phyloP scores from a whole-genome alignment of 1,284 basidiomycete genomes.

The Trametes polyzona region DNA sequence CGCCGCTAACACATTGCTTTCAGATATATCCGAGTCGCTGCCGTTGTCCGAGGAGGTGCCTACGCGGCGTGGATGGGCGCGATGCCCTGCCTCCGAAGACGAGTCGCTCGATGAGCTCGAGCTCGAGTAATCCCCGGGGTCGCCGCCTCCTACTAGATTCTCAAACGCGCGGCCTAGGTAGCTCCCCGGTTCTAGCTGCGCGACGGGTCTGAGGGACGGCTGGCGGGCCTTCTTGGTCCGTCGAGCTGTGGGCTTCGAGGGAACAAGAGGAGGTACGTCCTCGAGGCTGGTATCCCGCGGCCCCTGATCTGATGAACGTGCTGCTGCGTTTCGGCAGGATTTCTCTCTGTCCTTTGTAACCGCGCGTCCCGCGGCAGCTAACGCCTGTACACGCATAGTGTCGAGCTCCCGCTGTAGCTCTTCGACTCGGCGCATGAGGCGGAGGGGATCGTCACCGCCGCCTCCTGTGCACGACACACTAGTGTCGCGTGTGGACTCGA shows the following conservation, averaged over 20 bases:
- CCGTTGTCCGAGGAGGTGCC: no score
- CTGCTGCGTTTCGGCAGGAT: no score
- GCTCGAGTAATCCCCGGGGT: background rate
- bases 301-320: background rate
- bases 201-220: background rate
- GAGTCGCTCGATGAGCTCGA: background rate
- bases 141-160: background rate
- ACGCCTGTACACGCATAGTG: background rate
- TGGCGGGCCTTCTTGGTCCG: background rate
- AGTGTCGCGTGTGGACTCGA: no score
- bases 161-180: conserved; percentile 4
- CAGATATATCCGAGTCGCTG: background rate
- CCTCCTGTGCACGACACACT: no score
- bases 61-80: no score
- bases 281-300: background rate
- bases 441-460: background rate
- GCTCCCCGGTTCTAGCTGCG: conserved; percentile 6
- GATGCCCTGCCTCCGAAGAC: background rate
- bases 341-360: background rate
- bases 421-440: background rate
- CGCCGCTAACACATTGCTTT: no score
- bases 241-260: background rate
- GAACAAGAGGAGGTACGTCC: background rate
- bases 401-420: background rate
- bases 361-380: background rate